These are phyloP conservation scores for Aspergillus oerlinghausenensis DNA, from an alignment of 2,329 filamentous ascomycete genomes.

Conservation along the genomic window DNA sequence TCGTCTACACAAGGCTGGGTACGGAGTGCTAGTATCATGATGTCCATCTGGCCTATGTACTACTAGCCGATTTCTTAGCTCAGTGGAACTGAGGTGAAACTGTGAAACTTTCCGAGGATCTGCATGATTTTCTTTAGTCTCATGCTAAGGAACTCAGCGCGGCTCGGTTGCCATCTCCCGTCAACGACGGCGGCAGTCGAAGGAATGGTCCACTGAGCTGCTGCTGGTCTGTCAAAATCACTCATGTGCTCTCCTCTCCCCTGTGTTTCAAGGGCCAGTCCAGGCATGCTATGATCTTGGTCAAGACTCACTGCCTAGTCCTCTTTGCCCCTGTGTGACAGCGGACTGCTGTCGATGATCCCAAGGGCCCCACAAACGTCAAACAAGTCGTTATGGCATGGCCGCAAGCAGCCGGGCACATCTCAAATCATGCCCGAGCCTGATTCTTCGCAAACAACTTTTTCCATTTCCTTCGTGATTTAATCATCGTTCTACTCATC, in stretches of 20 bases:
- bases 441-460: not conserved
- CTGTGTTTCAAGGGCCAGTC: not conserved
- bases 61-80: not conserved
- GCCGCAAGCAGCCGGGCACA: not conserved
- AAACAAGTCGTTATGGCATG: not conserved
- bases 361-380: not conserved
- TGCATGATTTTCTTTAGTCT: not conserved
- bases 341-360: not conserved
- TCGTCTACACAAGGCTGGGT: not conserved
- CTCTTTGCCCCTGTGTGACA: not conserved
- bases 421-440: not conserved
- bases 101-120: not conserved
- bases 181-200: not conserved
- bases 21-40: too few species aligned
- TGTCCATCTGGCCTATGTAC: too few species aligned
- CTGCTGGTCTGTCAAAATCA: not conserved
- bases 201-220: too few species aligned
- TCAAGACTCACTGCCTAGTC: not conserved
- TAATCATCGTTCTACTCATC: not conserved
- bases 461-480: not conserved
- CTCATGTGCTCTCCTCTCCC: not conserved
- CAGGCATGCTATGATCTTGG: not conserved
- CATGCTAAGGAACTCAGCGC: not conserved
- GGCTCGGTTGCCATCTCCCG: not conserved
- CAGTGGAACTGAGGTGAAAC: not conserved